A percentile compares a stretch with the other conserved stretches of the same genome.
These are phyloP conservation scores for Colletotrichum sp. DNA, from an alignment of 2,329 filamentous ascomycete species.

Conservation along the genomic window DNA sequence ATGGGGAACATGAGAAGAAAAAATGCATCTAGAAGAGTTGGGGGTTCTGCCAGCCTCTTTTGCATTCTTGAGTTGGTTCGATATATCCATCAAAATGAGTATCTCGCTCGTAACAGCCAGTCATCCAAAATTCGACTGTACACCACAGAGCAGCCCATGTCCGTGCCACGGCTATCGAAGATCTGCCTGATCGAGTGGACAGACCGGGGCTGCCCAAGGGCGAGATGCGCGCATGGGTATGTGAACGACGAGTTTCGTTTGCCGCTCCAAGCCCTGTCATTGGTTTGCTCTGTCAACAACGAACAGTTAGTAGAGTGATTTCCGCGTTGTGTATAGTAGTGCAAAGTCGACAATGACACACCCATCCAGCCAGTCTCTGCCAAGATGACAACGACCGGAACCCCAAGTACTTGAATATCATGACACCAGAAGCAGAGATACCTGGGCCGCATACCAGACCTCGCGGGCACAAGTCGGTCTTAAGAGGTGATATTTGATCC, in stretches of 20 bases:
- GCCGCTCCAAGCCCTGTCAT: background rate
- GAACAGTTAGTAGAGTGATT: background rate
- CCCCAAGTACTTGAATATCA: background rate
- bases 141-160: background rate
- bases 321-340: background rate
- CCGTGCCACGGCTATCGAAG: slow-evolving; percentile 13
- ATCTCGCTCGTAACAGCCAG: background rate
- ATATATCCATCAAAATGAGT: background rate
- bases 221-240: slow-evolving; percentile 10
- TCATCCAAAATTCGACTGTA: background rate
- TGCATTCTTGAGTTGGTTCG: background rate
- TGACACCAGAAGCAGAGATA: background rate
- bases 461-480: background rate
- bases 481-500: background rate
- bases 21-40: background rate
- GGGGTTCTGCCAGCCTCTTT: background rate
- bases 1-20: background rate
- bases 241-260: background rate
- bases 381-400: background rate
- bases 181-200: slow-evolving; percentile 7
- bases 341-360: background rate
- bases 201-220: slow-evolving; percentile 3
- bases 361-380: background rate
- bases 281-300: background rate
- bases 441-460: background rate